A percentile compares a stretch with the other conserved stretches of the same genome.
Evolutionary conservation across 129 eudicot genomes (phyloP).

Genomic region (Tagetes patula): DNA sequence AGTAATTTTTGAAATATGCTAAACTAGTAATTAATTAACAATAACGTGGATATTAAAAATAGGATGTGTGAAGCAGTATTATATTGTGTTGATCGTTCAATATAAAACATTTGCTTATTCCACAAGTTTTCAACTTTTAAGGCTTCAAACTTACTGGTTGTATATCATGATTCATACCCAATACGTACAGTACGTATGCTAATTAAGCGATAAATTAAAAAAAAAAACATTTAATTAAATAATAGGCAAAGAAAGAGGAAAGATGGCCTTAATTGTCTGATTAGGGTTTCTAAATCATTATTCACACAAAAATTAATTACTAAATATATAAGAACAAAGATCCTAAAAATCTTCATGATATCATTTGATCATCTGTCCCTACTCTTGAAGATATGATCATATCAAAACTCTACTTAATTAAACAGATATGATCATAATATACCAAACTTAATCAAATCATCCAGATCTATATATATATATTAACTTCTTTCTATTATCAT

Average conservation of each 20-base stretch:
- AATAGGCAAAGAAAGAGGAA: not conserved
- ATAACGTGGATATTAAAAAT: too few relatives aligned
- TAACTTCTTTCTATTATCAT: constrained; percentile 7
- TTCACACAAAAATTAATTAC: not conserved
- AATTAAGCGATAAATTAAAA: not conserved
- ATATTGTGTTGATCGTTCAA: too few relatives aligned
- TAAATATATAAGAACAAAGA: constrained; percentile 1
- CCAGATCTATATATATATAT: too few relatives aligned
- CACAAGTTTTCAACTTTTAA: too few relatives aligned
- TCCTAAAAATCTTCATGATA: constrained; percentile 3
- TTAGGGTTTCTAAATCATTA: not conserved
- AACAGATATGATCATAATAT: not conserved
- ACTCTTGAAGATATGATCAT: constrained; percentile 29
- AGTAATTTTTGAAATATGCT: too few relatives aligned
- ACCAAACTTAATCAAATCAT: constrained; percentile 21
- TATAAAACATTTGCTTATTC: too few relatives aligned
- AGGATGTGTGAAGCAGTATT: too few relatives aligned
- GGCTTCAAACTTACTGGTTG: too few relatives aligned
- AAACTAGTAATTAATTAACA: too few relatives aligned
- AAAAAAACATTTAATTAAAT: constrained; percentile 17
- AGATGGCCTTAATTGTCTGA: not conserved
- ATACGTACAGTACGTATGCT: not conserved
- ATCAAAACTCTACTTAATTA: not conserved
- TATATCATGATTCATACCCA: too few relatives aligned
- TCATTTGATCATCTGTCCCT: constrained; percentile 19